Conservation (phyloP, 805 yeast genomes). For the Schwanniomyces yamadae region DNA sequence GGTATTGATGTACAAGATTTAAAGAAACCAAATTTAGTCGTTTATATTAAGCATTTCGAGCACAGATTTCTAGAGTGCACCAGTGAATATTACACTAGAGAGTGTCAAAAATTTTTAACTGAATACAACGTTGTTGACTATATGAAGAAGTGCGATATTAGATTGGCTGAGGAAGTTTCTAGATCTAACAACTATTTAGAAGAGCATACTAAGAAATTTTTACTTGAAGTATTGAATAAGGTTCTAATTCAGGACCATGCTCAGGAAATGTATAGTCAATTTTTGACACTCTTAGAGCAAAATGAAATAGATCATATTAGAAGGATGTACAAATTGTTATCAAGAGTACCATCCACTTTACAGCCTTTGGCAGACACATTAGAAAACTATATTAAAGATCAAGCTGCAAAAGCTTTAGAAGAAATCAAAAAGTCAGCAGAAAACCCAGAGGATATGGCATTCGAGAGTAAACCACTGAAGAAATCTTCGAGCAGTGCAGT, state of each 20-base stretch:
- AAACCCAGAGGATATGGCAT: conserved; percentile 14
- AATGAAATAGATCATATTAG: conserved; percentile 70
- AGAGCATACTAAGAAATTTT: conserved; percentile 75
- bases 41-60: conserved; percentile 81
- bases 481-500: conserved; percentile 29
- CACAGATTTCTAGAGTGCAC: conserved; percentile 70
- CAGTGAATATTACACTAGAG: conserved; percentile 62
- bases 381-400: conserved; percentile 64
- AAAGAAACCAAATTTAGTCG: conserved; percentile 78
- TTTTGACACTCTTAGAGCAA: conserved; percentile 70
- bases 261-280: conserved; percentile 71
- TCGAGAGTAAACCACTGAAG: conserved; percentile 15
- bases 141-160: conserved; percentile 77
- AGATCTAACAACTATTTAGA: conserved; percentile 79
- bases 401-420: conserved; percentile 51
- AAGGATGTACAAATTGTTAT: conserved; percentile 72
- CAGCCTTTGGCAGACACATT: conserved; percentile 74
- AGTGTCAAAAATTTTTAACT: conserved; percentile 63
- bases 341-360: conserved; percentile 75
- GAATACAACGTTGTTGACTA: conserved; percentile 87
- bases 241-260: conserved; percentile 81
- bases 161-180: conserved; percentile 80
- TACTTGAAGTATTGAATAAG: conserved; percentile 72
- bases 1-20: conserved; percentile 91
- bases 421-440: conserved; percentile 44